A percentile compares a stretch with the other conserved stretches of the same genome.
Evolutionary conservation across 805 yeast species (phyloP).

Genomic region (Saturnispora sanitii): DNA sequence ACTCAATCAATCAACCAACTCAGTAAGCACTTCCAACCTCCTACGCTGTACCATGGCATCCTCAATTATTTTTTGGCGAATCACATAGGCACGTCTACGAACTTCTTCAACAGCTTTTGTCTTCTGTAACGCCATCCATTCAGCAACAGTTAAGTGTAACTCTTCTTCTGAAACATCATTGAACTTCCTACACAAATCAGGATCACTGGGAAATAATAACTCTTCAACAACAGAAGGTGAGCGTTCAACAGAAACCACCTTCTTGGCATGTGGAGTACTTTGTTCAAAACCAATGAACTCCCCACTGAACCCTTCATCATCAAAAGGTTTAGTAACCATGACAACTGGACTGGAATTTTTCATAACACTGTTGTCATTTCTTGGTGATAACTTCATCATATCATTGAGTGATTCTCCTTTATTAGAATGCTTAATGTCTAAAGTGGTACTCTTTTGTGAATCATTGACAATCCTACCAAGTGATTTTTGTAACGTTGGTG

Average conservation of each 20-base stretch:
- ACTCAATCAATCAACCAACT: too few relatives aligned
- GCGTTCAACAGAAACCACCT: background rate
- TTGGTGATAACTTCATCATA: slow-evolving; percentile 7
- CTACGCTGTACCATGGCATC: too few relatives aligned
- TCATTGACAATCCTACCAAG: slow-evolving; percentile 1
- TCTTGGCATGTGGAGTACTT: slow-evolving; percentile 13
- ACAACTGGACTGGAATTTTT: slow-evolving; percentile 1
- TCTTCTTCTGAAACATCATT: too few relatives aligned
- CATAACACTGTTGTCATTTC: background rate
- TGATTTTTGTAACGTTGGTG: slow-evolving; percentile 8
- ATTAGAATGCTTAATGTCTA: background rate
- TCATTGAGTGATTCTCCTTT: background rate
- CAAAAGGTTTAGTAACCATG: background rate
- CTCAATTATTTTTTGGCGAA: too few relatives aligned
- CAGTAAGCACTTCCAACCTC: too few relatives aligned
- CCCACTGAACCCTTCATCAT: slow-evolving; percentile 11
- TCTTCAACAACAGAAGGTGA: too few relatives aligned
- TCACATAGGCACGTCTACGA: too few relatives aligned
- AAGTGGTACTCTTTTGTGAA: background rate
- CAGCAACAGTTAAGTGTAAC: too few relatives aligned
- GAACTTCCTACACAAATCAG: too few relatives aligned
- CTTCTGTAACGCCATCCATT: background rate
- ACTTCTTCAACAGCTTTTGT: background rate
- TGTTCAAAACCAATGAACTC: slow-evolving; percentile 10
- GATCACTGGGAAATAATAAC: too few relatives aligned